A percentile compares a stretch with the other conserved stretches of the same genome.
Conservation (phyloP, 106 monocot genomes). For the Acorus gramineus region DNA sequence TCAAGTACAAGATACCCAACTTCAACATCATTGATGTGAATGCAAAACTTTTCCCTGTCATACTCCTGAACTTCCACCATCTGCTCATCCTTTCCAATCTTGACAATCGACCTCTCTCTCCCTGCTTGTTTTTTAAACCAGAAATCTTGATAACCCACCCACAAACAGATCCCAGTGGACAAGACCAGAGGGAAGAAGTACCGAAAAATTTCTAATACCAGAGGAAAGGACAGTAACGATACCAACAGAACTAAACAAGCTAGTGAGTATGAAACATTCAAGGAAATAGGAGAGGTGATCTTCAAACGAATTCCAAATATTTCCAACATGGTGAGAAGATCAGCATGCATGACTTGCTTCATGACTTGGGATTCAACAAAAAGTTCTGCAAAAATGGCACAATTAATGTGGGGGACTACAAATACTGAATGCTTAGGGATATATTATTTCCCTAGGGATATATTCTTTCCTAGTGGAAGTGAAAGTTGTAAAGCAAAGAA, state of each 20-base stretch:
- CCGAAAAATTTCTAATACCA: slow-evolving; percentile 6
- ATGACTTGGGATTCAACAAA: not conserved
- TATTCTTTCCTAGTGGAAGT: slow-evolving; percentile 14
- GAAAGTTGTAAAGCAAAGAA: slow-evolving; percentile 11
- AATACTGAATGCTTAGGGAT: slow-evolving; percentile 11
- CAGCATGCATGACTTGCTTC: slow-evolving; percentile 19
- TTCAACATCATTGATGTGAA: slow-evolving; percentile 11
- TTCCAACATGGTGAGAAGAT: not conserved
- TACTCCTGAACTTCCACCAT: slow-evolving; percentile 14
- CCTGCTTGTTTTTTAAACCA: slow-evolving; percentile 13
- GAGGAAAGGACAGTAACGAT: not conserved
- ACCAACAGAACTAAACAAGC: slow-evolving; percentile 3
- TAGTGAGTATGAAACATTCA: not conserved
- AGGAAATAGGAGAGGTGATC: not conserved
- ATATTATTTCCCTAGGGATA: not conserved
- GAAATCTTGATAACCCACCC: slow-evolving; percentile 14
- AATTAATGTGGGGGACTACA: slow-evolving; percentile 13
- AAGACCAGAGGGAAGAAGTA: slow-evolving; percentile 32
- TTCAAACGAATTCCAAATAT: not conserved
- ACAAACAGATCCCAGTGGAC: slow-evolving; percentile 15
- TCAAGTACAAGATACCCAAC: slow-evolving; percentile 19
- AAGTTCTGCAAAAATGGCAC: not conserved
- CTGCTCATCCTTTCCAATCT: slow-evolving; percentile 12
- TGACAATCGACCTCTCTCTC: slow-evolving; percentile 10
- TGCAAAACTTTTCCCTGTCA: slow-evolving; percentile 23